Evolutionary conservation across 2,329 filamentous ascomycete species (phyloP), one percentile per base, ranked within the genome.

Genomic region (Aureobasidium subglaciale): DNA sequence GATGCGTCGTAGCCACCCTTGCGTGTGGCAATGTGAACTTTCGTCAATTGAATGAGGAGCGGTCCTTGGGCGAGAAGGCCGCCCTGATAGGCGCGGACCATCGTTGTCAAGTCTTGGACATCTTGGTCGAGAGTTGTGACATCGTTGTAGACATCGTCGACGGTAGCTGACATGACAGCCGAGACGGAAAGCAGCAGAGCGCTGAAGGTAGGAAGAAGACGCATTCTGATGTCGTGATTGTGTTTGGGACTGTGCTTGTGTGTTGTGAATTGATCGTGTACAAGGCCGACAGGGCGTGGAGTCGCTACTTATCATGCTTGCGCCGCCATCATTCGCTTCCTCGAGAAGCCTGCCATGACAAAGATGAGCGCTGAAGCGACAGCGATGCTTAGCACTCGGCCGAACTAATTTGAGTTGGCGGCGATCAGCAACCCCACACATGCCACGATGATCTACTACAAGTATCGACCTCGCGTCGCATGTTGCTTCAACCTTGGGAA

Each of bases 101-200:
- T 38, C 8, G 34, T 6, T n/a, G 48, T 52, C 34, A 52, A n/a
- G 4, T 11, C 11, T n/a, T 40, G 32, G 11, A 52, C 48, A 40
- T 52, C 35, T 15, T 30, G 24, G 25, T 52, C 48, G 7, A 52
- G 35, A 24, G 16, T 5, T 9, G 24, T 38, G 10, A 52, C 40
- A n/a, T 52, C 48, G 34, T 52, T 38, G 48, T 29, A 27, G 4
- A 52, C 48, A 10, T 52, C 34, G 24, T 27, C 32, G 5, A 52
- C 48, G 6, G 48, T 27, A 5, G 48, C 48, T 30, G 48, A 22
- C 3, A 48, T n/a, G 18, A 35, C 43, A 1, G 43, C 25, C 25
- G 43, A 25, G 4, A 34, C 18, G 10, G 43, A 34, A 2, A 48
- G 8, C 43, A 48, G 18, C 29, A 48, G n/a, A n/a, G 30, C 8